phyloP scores from a whole-genome alignment of 768 basidiomycete species.

The Russula sp. region DNA sequence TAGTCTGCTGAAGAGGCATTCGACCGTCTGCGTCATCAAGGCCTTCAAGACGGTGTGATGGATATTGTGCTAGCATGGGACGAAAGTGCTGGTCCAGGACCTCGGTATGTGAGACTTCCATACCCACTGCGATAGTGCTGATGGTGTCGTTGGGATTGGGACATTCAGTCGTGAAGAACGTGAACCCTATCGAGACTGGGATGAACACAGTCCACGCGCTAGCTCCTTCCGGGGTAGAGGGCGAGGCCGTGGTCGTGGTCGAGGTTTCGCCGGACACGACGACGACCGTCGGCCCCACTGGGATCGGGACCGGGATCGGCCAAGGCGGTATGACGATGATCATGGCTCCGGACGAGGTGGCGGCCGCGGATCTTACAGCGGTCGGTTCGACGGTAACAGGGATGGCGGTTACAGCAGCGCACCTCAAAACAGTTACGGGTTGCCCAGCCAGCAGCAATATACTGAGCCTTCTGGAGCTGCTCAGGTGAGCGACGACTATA shows the following conservation, averaged over 20 bases:
- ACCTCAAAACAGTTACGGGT: constrained; percentile 24
- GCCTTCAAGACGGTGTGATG: constrained; percentile 80
- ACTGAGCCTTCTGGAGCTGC: constrained; percentile 27
- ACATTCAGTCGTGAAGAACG: constrained; percentile 33
- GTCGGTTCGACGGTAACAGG: constrained; percentile 27
- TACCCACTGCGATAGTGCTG: constrained; percentile 6
- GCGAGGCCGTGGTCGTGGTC: constrained; percentile 29
- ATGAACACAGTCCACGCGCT: constrained; percentile 26
- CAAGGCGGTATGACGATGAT: constrained; percentile 33
- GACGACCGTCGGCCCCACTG: constrained; percentile 22
- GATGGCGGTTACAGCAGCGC: constrained; percentile 22
- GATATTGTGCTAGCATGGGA: constrained; percentile 89
- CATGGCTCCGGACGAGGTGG: constrained; percentile 28
- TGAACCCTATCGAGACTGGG: constrained; percentile 28
- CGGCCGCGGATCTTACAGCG: constrained; percentile 38
- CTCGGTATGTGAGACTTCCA: neutral
- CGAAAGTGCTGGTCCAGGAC: constrained; percentile 42
- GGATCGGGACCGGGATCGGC: constrained; percentile 20
- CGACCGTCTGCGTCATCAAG: constrained; percentile 73
- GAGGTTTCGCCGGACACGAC: constrained; percentile 20
- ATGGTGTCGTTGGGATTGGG: neutral
- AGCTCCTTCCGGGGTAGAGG: constrained; percentile 28
- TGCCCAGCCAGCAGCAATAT: constrained; percentile 32
- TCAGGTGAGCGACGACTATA: constrained; percentile 28
- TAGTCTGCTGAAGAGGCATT: constrained; percentile 75